Base-by-base conservation (phyloP, 169 alveolate species). In the Plasmodium berghei region DNA sequence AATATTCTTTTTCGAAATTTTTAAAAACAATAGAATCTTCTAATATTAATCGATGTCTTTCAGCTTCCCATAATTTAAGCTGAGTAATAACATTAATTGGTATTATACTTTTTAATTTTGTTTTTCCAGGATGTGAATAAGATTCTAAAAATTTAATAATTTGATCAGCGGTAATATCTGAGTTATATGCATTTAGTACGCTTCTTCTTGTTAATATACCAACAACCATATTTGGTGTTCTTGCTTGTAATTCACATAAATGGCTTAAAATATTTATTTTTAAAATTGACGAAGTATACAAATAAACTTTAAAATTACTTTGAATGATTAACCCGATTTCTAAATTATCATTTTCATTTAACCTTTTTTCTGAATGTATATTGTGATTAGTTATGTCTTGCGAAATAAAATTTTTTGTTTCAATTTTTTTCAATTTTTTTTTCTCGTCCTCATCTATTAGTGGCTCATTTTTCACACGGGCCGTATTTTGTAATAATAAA, bases 261-360 rank as follows among this genome's bases (percentile, higher is more conserved):
- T 95, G 97, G 24, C 96, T 93, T 46, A 96, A 77, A 6, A 96
- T 94, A 48, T 93, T 94, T 24, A 96, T 90, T 59, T 96, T 97
- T 75, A 96, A 80, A 9, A 96, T 92, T 1, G 96, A 95, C 16
- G 97, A 96, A 24, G 98, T 96, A 62, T 96, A 96, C 45, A 95
- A 94, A 72, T 96, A 96, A n/a, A 96, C 97, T 74, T 96, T 95
- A 73, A 96, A 96, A 55, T 96, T 96, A 77, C 98, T 96, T 72
- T 96, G 98, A 58, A 96, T 98, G 22, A 96, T 89, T 42, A 96
- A 91, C 8, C 96, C 97, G 45, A 95, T 93, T 75, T 94, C 96
- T 49, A 94, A 46, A 16, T 88, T 88, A 54, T 69, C 46, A 56
- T 58, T 61, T 28, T 28, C 85, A 83, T 83, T 83, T n/a, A 83